These are phyloP conservation scores for Phytophthora sp. DNA, from an alignment of 352 stramenopile genomes.

Conservation along the genomic window DNA sequence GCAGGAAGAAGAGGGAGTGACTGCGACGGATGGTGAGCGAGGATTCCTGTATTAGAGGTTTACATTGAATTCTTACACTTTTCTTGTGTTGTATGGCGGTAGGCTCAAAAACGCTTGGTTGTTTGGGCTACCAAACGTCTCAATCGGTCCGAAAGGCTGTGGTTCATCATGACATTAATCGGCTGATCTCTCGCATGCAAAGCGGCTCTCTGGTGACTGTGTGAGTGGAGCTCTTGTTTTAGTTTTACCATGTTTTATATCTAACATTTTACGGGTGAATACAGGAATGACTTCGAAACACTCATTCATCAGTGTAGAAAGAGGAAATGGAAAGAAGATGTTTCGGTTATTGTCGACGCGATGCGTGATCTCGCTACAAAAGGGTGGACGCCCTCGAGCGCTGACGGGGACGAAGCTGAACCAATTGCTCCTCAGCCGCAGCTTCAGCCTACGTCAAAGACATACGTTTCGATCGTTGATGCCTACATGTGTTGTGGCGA, in stretches of 20 bases:
- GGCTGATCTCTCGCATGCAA: constrained; percentile 58
- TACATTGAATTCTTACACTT: too few species aligned
- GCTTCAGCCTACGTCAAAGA: constrained; percentile 66
- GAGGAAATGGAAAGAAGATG: constrained; percentile 81
- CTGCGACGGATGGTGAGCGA: constrained; percentile 16
- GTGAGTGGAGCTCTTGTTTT: constrained; percentile 34
- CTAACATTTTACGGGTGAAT: constrained; percentile 6
- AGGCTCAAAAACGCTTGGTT: constrained; percentile 55
- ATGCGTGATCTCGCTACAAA: constrained; percentile 57
- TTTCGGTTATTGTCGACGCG: constrained; percentile 59
- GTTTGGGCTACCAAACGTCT: constrained; percentile 67
- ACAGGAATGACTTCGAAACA: constrained; percentile 82
- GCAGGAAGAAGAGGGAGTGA: constrained; percentile 17
- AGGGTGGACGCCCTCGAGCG: constrained; percentile 37
- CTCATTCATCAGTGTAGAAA: constrained; percentile 85
- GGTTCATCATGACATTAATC: constrained; percentile 72
- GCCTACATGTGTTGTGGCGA: constrained; percentile 76
- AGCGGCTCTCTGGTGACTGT: constrained; percentile 55
- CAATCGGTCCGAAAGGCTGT: constrained; percentile 68
- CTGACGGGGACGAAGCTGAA: not conserved
- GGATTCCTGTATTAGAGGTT: not conserved
- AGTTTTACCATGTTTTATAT: not conserved
- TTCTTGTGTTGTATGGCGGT: not conserved
- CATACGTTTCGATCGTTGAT: constrained; percentile 75
- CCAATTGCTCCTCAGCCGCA: constrained; percentile 55